A percentile compares a stretch with the other conserved stretches of the same genome.
Evolutionary conservation across 2,329 filamentous ascomycete genomes (phyloP).

Genomic region (Talaromyces rugulosus): DNA sequence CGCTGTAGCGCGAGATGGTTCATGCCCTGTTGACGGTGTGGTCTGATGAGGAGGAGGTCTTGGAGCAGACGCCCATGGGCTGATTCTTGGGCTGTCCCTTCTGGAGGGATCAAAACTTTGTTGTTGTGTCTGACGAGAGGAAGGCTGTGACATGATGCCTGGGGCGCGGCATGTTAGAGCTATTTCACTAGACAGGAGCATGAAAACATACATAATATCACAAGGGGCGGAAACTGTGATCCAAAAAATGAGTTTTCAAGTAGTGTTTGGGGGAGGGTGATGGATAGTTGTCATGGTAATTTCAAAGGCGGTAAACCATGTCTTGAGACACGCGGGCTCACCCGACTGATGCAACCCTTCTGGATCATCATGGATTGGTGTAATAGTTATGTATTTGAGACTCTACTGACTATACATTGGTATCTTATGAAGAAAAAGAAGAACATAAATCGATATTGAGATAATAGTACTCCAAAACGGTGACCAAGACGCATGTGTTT

Average conservation of each 20-base stretch:
- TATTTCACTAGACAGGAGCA: neutral
- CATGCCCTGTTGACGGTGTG: neutral
- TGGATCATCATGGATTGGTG: too few species aligned
- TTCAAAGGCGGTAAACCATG: neutral
- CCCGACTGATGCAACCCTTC: too few species aligned
- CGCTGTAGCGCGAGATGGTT: neutral
- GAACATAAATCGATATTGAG: neutral
- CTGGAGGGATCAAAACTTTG: neutral
- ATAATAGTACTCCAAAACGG: neutral
- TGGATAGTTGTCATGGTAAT: neutral
- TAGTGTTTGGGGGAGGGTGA: neutral
- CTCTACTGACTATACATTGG: neutral
- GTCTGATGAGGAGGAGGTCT: neutral
- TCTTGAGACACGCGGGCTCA: neutral
- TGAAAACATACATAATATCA: neutral
- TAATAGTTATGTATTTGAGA: too few species aligned
- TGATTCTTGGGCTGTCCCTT: neutral
- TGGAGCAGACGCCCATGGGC: neutral
- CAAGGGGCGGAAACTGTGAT: neutral
- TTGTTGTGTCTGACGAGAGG: neutral
- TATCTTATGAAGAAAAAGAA: too few species aligned
- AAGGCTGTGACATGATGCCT: neutral
- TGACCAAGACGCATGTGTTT: neutral
- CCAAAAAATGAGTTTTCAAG: neutral
- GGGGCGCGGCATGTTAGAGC: neutral